These are phyloP conservation scores for Pelargonium citronellum DNA, from an alignment of 441 rosid genomes.

Conservation along the genomic window DNA sequence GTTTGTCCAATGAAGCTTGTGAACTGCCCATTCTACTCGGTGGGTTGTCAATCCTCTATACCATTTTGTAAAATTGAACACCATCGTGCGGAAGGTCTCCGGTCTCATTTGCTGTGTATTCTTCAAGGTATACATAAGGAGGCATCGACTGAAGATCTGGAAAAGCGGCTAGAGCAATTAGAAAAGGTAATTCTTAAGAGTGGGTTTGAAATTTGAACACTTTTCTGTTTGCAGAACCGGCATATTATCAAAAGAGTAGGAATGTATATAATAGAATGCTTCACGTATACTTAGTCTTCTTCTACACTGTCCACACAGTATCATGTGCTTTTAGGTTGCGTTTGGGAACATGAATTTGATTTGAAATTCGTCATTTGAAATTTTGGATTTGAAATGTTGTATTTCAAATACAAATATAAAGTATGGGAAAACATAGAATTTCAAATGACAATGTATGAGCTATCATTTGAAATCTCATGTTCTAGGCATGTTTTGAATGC, in stretches of 20 bases:
- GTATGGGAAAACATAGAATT: too few relatives aligned
- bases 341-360: too few relatives aligned
- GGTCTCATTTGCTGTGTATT: slow-evolving; percentile 49
- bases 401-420: too few relatives aligned
- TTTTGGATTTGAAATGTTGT: too few relatives aligned
- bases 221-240: background rate
- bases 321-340: background rate
- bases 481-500: too few relatives aligned
- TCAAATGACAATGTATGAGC: too few relatives aligned
- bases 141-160: slow-evolving; percentile 46
- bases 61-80: slow-evolving; percentile 48
- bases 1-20: slow-evolving; percentile 79
- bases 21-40: slow-evolving; percentile 66
- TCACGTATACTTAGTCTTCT: background rate
- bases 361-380: too few relatives aligned
- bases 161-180: slow-evolving; percentile 46
- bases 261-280: background rate
- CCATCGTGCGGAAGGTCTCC: slow-evolving; percentile 47
- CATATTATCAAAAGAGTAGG: background rate
- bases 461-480: too few relatives aligned
- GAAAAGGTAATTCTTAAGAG: slow-evolving; percentile 39
- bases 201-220: background rate
- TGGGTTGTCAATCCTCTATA: slow-evolving; percentile 57
- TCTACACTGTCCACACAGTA: background rate
- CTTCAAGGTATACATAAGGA: slow-evolving; percentile 56